phyloP scores from a whole-genome alignment of 805 yeast species.

The Suhomyces kilbournensis region DNA sequence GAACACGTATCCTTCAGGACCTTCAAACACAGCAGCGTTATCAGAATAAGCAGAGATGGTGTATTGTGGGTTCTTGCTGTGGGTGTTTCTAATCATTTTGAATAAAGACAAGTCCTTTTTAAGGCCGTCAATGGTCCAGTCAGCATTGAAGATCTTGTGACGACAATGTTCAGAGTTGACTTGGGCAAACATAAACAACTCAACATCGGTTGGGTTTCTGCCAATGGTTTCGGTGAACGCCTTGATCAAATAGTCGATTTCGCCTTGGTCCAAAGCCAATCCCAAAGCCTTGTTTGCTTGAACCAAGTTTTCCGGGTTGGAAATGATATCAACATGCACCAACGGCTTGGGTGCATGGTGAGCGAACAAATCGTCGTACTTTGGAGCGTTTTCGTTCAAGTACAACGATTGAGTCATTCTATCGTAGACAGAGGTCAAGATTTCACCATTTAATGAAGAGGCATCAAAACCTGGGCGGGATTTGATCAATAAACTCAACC shows the following conservation, averaged over 20 bases:
- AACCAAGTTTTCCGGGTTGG: constrained; percentile 54
- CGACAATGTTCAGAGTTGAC: constrained; percentile 99
- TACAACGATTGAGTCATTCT: constrained; percentile 88
- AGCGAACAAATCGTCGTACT: constrained; percentile 67
- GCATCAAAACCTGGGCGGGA: constrained; percentile 58
- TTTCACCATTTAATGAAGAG: constrained; percentile 28
- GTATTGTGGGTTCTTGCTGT: constrained; percentile 69
- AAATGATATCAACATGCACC: constrained; percentile 64
- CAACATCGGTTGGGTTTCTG: constrained; percentile 96
- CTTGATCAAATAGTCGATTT: constrained; percentile 78
- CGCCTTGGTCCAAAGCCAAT: constrained; percentile 91
- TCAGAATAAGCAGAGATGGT: constrained; percentile 95
- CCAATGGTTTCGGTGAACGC: constrained; percentile 76
- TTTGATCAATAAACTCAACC: constrained; percentile 68
- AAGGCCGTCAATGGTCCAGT: constrained; percentile 91
- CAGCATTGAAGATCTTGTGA: constrained; percentile 97
- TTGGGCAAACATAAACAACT: constrained; percentile 98
- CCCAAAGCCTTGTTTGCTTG: constrained; percentile 83
- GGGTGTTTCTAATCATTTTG: constrained; percentile 95
- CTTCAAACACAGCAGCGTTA: constrained; percentile 94
- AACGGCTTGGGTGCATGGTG: constrained; percentile 81
- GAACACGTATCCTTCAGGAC: constrained; percentile 70
- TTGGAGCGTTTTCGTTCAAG: constrained; percentile 57
- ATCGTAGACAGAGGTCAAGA: constrained; percentile 75
- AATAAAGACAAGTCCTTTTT: constrained; percentile 73